Conservation (phyloP, 768 basidiomycete genomes). For the Lepiota venenata region DNA sequence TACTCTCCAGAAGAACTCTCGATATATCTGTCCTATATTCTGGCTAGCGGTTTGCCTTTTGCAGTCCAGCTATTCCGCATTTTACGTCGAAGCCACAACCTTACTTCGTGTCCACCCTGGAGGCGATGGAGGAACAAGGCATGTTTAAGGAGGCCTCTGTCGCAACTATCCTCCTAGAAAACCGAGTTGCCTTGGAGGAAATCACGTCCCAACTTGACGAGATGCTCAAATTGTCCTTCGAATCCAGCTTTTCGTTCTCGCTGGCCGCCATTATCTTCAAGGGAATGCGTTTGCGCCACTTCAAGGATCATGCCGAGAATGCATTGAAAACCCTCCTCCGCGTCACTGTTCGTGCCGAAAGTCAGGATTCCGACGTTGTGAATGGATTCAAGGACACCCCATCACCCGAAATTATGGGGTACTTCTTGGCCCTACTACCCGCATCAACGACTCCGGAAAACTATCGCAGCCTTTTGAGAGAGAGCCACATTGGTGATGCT, state of each 20-base stretch:
- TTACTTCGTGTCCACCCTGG: constrained; percentile 64
- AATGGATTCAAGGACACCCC: constrained; percentile 44
- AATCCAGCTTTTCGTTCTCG: constrained; percentile 75
- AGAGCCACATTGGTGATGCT: constrained; percentile 53
- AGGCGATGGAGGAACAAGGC: constrained; percentile 59
- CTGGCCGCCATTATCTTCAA: constrained; percentile 84
- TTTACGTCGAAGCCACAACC: constrained; percentile 66
- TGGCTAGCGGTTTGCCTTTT: constrained; percentile 88
- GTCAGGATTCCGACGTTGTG: constrained; percentile 22
- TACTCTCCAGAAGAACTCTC: constrained; percentile 60
- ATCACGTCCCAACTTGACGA: constrained; percentile 70
- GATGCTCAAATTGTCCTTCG: constrained; percentile 72
- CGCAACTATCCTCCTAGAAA: constrained; percentile 56
- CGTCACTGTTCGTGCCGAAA: constrained; percentile 50
- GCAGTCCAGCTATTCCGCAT: constrained; percentile 68
- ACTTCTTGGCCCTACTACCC: constrained; percentile 77
- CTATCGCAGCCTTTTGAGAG: constrained; percentile 59
- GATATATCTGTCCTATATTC: constrained; percentile 74
- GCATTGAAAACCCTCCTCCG: constrained; percentile 61
- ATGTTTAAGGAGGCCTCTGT: constrained; percentile 54
- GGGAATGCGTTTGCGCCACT: constrained; percentile 67
- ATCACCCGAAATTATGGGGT: constrained; percentile 62
- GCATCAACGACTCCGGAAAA: constrained; percentile 54
- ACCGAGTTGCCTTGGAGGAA: constrained; percentile 62
- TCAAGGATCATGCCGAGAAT: constrained; percentile 58